Percentiles rank a stretch among this genome's conserved stretches.
These are phyloP conservation scores for Neonectria hederae DNA, from an alignment of 2,329 filamentous ascomycete species.

Conservation along the genomic window DNA sequence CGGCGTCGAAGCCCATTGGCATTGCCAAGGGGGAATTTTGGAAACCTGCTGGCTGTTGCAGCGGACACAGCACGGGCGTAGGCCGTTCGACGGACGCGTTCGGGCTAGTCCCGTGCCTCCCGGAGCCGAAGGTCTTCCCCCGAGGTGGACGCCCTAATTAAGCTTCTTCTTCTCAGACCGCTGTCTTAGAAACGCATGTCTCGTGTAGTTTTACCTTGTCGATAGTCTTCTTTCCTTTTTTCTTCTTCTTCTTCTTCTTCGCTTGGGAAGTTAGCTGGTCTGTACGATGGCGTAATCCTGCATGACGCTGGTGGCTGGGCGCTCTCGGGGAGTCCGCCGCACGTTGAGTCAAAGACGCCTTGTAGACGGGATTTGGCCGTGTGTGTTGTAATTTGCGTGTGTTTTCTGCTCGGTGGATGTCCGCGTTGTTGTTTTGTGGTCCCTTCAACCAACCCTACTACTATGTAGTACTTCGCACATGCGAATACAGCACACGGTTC, in stretches of 20 bases:
- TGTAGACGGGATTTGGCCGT: neutral
- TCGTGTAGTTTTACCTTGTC: neutral
- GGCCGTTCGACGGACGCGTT: neutral
- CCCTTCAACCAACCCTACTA: neutral
- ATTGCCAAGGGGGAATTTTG: too few species aligned
- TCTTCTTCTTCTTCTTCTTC: neutral
- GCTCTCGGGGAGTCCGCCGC: conserved; percentile 19
- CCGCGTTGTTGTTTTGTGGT: neutral
- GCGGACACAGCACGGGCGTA: neutral
- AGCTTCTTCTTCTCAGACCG: conserved; percentile 12
- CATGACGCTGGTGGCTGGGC: conserved; percentile 9
- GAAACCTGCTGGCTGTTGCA: neutral
- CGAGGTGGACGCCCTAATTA: conserved; percentile 7
- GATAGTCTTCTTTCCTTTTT: conserved; percentile 3
- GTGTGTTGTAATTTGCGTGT: neutral
- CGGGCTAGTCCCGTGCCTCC: neutral
- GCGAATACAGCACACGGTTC: neutral
- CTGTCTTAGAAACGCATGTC: neutral
- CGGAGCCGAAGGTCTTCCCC: conserved; percentile 16
- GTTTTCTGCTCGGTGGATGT: conserved; percentile 7
- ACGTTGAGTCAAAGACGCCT: neutral
- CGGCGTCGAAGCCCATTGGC: neutral
- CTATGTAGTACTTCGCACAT: too few species aligned
- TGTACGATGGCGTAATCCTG: conserved; percentile 24
- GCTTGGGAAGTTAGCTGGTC: neutral